These are phyloP conservation scores for Linanthus parryae DNA, from an alignment of 148 eudicot genomes.

Conservation along the genomic window DNA sequence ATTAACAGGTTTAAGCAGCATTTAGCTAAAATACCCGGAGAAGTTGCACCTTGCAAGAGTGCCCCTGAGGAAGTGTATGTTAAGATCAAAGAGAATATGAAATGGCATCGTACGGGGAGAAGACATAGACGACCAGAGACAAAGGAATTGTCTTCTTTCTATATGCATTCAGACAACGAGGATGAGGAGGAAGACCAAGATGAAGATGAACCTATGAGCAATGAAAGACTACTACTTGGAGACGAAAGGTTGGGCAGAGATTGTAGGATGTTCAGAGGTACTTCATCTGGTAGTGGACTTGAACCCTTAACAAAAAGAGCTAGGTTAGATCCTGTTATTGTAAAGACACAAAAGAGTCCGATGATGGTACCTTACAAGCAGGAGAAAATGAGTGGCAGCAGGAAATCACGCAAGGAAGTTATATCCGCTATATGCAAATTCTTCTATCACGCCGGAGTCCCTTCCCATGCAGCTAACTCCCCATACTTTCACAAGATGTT, in stretches of 20 bases:
- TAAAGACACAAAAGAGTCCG: conserved; percentile 40
- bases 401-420: conserved; percentile 64
- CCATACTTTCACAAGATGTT: conserved; percentile 82
- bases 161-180: conserved; percentile 74
- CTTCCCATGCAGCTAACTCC: conserved; percentile 68
- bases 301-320: conserved; percentile 48
- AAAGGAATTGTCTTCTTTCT: conserved; percentile 55
- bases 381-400: conserved; percentile 30
- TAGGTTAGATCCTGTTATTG: conserved; percentile 32
- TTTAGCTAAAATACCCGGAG: conserved; percentile 91
- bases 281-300: conserved; percentile 46
- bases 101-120: conserved; percentile 95
- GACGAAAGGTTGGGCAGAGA: conserved; percentile 46
- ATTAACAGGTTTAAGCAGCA: conserved; percentile 94
- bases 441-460: conserved; percentile 83
- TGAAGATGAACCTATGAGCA: conserved; percentile 42
- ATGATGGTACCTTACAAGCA: conserved; percentile 36
- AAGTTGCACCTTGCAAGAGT: conserved; percentile 94
- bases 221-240: conserved; percentile 35
- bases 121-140: conserved; percentile 65
- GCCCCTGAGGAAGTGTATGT: conserved; percentile 88
- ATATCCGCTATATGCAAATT: conserved; percentile 79
- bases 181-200: conserved; percentile 70
- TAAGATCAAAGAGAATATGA: conserved; percentile 92
- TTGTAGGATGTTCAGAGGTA: conserved; percentile 40